Evolutionary conservation across 2,329 filamentous ascomycete species (phyloP), one percentile per base, ranked within the genome.

Genomic region (Cladophialophora chaetospira): DNA sequence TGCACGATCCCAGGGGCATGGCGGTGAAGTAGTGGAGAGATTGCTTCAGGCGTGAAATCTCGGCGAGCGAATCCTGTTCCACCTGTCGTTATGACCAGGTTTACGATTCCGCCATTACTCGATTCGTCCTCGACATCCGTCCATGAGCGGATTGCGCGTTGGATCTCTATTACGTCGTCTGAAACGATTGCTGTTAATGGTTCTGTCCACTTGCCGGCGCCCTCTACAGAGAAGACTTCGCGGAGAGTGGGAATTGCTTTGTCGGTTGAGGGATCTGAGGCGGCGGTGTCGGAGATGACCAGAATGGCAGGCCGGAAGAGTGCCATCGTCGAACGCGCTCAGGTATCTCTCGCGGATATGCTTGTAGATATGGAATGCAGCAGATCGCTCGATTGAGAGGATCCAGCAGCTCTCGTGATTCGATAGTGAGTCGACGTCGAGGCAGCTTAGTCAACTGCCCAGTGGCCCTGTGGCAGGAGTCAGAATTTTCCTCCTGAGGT

Each of bases 1-100:
- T 99, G 92, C 80, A 97, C 88, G 47, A 99, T 79, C 1, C 94
- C 94, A 0, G 91, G 86, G 0, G 94, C 94, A 71, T 93, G 85
- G 69, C 88, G 91, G 68, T 96, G 86, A 40, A 97, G 79, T 36
- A 97, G 74, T 4, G 87, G 83, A 11, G 80, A 76, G n/a, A 97
- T 82, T 48, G 91, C 92, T 88, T 97, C 94, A 2, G 94, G 94
- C 0, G 94, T 99, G 38, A 82, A 79, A 75, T 99, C 94, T 53
- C 87, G 83, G 9, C 85, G 79, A 5, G 94, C 88, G 72, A 99
- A 99, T 0, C 94, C 94, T 1, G 94, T 99, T 2, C 94, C 94
- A 19, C 94, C 94, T 5, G 91, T 96, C 0, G 91, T 93, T 44
- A 97, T 73, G 58, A 99, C 83, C 56, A 97, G 74, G 72, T 96